phyloP scores from a whole-genome alignment of 176 grass and related monocot species.

The Raddia guianensis region DNA sequence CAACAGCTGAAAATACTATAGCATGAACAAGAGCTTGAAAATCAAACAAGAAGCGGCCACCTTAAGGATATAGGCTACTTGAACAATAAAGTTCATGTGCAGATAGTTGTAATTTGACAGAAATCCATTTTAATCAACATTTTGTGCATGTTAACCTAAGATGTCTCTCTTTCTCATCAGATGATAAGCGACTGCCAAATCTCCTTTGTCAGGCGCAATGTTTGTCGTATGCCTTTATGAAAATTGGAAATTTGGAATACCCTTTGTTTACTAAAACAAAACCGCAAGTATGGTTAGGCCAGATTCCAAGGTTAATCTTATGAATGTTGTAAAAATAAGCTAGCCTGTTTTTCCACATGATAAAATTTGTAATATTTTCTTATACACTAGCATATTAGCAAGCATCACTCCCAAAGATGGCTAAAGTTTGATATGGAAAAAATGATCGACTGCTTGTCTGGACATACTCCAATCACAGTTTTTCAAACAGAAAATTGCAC shows the following conservation, averaged over 20 bases:
- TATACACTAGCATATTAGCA: neutral
- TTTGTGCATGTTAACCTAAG: neutral
- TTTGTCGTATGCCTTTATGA: neutral
- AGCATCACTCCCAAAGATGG: neutral
- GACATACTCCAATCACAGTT: neutral
- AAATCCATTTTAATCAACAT: neutral
- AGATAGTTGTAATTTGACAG: neutral
- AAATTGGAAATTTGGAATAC: neutral
- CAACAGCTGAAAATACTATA: constrained; percentile 10
- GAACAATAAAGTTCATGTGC: neutral
- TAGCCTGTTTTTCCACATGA: neutral
- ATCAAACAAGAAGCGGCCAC: constrained; percentile 6
- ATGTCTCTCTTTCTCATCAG: neutral
- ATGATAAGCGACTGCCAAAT: neutral
- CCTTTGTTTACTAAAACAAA: neutral
- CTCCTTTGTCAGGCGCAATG: no score
- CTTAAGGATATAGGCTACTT: constrained; percentile 15
- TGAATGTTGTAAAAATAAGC: neutral
- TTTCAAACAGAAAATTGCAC: neutral
- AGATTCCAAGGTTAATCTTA: neutral
- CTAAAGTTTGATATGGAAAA: neutral
- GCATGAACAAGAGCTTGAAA: neutral
- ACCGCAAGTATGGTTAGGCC: neutral
- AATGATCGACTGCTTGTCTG: neutral
- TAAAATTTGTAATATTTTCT: neutral